Conservation (phyloP, 441 rosid species). For the Jatropha podagrica region DNA sequence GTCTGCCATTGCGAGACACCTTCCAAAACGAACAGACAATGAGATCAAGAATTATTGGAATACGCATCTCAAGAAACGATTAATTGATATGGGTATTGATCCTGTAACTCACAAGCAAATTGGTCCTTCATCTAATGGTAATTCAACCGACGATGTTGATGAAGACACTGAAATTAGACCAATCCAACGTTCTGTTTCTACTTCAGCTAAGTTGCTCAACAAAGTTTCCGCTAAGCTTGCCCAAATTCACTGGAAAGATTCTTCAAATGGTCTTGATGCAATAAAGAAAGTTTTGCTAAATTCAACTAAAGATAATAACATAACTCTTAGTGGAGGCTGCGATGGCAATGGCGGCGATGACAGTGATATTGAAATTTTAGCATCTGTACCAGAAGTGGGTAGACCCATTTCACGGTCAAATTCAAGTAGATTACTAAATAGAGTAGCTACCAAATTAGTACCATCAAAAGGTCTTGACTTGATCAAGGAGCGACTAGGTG, state of each 20-base stretch:
- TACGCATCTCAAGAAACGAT: constrained; percentile 2
- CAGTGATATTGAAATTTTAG: constrained; percentile 1
- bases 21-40: neutral
- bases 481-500: neutral
- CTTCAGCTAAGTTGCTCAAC: constrained; percentile 1
- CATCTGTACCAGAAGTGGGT: neutral
- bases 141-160: neutral
- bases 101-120: neutral
- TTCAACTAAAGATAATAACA: neutral
- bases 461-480: neutral
- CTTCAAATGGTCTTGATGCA: neutral
- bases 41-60: constrained; percentile 13
- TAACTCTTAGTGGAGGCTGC: neutral
- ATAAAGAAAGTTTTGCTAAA: neutral
- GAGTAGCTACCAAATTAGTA: neutral
- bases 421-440: neutral
- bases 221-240: neutral
- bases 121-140: neutral
- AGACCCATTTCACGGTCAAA: neutral
- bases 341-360: neutral
- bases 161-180: neutral
- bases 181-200: neutral
- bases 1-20: constrained; percentile 5
- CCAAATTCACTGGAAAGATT: neutral
- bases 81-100: neutral